A percentile compares a stretch with the other conserved stretches of the same genome.
Evolutionary conservation across 306 rosid species (phyloP).

Genomic region (Acacia acuminata): DNA sequence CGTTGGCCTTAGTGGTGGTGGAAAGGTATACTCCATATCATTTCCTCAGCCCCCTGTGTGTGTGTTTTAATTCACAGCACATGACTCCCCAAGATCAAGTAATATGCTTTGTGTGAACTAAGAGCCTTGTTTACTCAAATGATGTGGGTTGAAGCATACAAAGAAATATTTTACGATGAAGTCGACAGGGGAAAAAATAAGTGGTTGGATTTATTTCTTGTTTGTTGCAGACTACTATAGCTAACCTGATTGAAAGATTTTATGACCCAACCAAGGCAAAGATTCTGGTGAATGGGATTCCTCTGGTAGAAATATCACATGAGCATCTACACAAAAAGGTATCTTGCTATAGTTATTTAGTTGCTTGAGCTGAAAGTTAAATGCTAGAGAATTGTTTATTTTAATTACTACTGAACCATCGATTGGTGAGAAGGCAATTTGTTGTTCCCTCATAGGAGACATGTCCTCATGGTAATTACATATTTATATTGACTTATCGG

Average conservation of each 20-base stretch:
- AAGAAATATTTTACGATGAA: conserved; percentile 8
- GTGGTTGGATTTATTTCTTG: conserved; percentile 4
- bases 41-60: background rate
- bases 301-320: conserved; percentile 77
- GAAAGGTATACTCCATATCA: conserved; percentile 55
- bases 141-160: conserved; percentile 14
- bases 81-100: conserved; percentile 28
- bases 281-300: conserved; percentile 70
- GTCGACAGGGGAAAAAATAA: background rate
- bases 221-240: conserved; percentile 81
- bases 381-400: background rate
- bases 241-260: conserved; percentile 87
- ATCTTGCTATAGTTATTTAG: background rate
- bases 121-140: background rate
- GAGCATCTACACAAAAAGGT: conserved; percentile 79
- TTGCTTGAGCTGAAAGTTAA: conserved; percentile 14
- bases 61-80: conserved; percentile 15
- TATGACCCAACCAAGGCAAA: conserved; percentile 79
- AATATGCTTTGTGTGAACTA: background rate
- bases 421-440: conserved; percentile 19
- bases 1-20: conserved; percentile 93
- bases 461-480: background rate
- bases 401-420: background rate
- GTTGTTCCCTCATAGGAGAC: conserved; percentile 13
- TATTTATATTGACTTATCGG: background rate